phyloP scores from a whole-genome alignment of 257 asterid genomes.

The Scutellaria galericulata region DNA sequence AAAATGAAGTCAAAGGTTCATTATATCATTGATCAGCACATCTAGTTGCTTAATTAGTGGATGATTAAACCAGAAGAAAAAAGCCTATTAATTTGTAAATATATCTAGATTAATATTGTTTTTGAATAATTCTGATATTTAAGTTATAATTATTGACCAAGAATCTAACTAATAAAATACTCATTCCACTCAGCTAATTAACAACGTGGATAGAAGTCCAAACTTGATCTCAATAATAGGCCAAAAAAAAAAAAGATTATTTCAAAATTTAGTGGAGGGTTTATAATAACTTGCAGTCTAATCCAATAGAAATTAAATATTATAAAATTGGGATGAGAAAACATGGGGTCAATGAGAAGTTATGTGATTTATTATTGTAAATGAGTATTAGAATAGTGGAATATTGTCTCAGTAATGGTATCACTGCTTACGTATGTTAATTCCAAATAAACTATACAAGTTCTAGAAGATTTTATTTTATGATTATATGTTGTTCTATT shows the following conservation, averaged over 20 bases:
- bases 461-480: background rate
- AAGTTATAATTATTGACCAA: background rate
- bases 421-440: slow-evolving; percentile 36
- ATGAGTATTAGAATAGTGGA: slow-evolving; percentile 33
- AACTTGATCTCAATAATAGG: too few relatives aligned
- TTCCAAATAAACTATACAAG: background rate
- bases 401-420: slow-evolving; percentile 37
- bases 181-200: too few relatives aligned
- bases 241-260: too few relatives aligned
- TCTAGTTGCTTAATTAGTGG: background rate
- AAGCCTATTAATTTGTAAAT: background rate
- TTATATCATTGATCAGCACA: background rate
- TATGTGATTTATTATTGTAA: background rate
- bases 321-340: background rate
- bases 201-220: too few relatives aligned
- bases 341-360: slow-evolving; percentile 19
- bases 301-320: slow-evolving; percentile 9
- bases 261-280: too few relatives aligned
- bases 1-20: background rate
- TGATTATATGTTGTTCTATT: background rate
- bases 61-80: background rate
- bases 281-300: slow-evolving; percentile 4
- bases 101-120: background rate
- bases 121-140: too few relatives aligned
- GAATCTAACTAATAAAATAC: background rate